A percentile compares a stretch with the other conserved stretches of the same genome.
Conservation (phyloP, 2,329 filamentous ascomycete genomes). For the Parastagonospora nodorum region DNA sequence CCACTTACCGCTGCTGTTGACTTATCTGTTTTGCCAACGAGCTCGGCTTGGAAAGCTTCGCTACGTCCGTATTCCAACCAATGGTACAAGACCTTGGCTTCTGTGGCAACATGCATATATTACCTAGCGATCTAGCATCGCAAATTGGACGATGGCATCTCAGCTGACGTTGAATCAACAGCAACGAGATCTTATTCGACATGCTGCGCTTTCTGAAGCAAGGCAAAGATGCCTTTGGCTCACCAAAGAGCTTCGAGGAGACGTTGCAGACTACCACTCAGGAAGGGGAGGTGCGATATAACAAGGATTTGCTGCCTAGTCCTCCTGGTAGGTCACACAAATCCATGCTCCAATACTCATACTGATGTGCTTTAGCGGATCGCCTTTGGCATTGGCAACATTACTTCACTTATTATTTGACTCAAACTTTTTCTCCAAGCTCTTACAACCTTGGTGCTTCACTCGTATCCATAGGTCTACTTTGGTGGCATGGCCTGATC, state of each 20-base stretch:
- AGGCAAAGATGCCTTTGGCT: conserved; percentile 15
- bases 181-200: conserved; percentile 9
- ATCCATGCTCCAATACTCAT: too few relatives aligned
- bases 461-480: conserved; percentile 21
- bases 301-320: conserved; percentile 25
- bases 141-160: background rate
- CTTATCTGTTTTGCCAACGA: background rate
- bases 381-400: conserved; percentile 26
- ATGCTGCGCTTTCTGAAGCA: conserved; percentile 18
- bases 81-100: conserved; percentile 2
- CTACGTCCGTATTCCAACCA: background rate
- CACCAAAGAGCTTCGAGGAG: conserved; percentile 37
- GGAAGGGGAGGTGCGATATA: conserved; percentile 17
- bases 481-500: conserved; percentile 26
- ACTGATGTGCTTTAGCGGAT: conserved; percentile 10
- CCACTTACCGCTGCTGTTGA: background rate
- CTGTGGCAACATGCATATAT: conserved; percentile 3
- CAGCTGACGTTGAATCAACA: background rate
- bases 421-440: conserved; percentile 21
- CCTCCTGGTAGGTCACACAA: conserved; percentile 10
- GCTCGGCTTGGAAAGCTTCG: background rate
- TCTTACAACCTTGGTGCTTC: conserved; percentile 26
- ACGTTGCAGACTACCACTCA: conserved; percentile 7
- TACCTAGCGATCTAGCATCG: background rate
- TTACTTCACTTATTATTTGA: conserved; percentile 27